Percentiles rank a stretch among this genome's conserved stretches.
These are phyloP conservation scores for Penicillium malachiteum DNA, from an alignment of 495 filamentous ascomycete genomes.

Conservation along the genomic window DNA sequence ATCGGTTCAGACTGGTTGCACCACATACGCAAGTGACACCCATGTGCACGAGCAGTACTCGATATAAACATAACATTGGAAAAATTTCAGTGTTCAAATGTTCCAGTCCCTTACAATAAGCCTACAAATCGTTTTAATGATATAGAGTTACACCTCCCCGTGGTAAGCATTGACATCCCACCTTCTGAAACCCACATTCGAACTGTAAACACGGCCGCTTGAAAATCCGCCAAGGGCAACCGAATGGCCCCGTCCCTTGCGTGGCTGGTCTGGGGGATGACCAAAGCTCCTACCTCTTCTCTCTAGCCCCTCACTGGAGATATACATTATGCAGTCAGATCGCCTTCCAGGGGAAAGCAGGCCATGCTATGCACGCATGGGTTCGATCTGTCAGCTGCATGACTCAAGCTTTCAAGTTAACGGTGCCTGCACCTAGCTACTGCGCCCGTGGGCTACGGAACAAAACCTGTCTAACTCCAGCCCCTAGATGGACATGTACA, in stretches of 20 bases:
- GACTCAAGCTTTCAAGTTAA: slow-evolving; percentile 14
- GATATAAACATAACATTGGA: too few species aligned
- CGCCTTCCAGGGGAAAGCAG: neutral
- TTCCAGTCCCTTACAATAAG: neutral
- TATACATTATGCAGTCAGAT: slow-evolving; percentile 2
- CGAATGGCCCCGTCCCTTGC: slow-evolving; percentile 19
- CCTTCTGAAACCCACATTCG: slow-evolving; percentile 15
- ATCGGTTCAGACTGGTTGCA: slow-evolving; percentile 1
- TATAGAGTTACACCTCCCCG: neutral
- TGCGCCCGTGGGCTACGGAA: neutral
- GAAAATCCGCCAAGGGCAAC: slow-evolving; percentile 13
- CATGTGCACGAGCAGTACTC: neutral
- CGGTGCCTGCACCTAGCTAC: slow-evolving; percentile 12
- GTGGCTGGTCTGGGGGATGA: slow-evolving; percentile 10
- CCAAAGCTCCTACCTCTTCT: slow-evolving; percentile 13
- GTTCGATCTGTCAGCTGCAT: slow-evolving; percentile 21
- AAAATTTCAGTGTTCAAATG: too few species aligned
- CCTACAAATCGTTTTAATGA: neutral
- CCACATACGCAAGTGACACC: neutral
- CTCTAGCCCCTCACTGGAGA: neutral
- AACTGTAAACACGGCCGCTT: slow-evolving; percentile 14
- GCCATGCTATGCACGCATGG: slow-evolving; percentile 15
- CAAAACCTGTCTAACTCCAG: neutral
- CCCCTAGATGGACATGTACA: neutral
- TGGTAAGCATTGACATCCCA: neutral